Evolutionary conservation across 805 yeast genomes (phyloP).

Genomic region (Wickerhamiella domercqiae): DNA sequence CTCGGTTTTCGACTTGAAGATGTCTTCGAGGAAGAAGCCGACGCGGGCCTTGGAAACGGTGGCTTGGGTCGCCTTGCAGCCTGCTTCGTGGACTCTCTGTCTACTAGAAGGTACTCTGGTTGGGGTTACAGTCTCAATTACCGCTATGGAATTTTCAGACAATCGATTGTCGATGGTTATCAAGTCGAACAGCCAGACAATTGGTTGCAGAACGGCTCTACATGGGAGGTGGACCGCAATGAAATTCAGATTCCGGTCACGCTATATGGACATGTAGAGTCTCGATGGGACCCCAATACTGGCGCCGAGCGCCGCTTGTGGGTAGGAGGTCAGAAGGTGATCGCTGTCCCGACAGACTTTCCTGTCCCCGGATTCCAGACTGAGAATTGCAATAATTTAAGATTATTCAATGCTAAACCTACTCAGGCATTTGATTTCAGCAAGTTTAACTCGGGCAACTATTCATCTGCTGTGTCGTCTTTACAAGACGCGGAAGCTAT

Average conservation of each 20-base stretch:
- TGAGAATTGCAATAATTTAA: slow-evolving; percentile 67
- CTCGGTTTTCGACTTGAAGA: slow-evolving; percentile 84
- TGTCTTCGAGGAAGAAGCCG: slow-evolving; percentile 71
- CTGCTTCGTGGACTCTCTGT: slow-evolving; percentile 77
- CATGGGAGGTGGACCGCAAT: slow-evolving; percentile 82
- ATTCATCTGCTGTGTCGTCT: slow-evolving; percentile 62
- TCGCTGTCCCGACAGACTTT: slow-evolving; percentile 81
- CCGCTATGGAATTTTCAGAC: slow-evolving; percentile 87
- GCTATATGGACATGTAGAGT: slow-evolving; percentile 62
- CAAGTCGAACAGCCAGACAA: slow-evolving; percentile 92
- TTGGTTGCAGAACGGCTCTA: slow-evolving; percentile 78
- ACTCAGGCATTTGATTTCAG: slow-evolving; percentile 82
- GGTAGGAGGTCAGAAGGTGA: slow-evolving; percentile 79
- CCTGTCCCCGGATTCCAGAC: slow-evolving; percentile 83
- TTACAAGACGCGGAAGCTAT: slow-evolving; percentile 86
- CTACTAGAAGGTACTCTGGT: slow-evolving; percentile 76
- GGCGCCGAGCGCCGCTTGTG: slow-evolving; percentile 49
- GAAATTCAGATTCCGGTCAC: slow-evolving; percentile 84
- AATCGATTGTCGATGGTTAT: slow-evolving; percentile 76
- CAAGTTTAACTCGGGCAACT: slow-evolving; percentile 85
- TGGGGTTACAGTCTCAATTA: slow-evolving; percentile 95
- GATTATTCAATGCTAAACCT: slow-evolving; percentile 84
- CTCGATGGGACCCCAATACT: slow-evolving; percentile 28
- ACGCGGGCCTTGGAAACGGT: slow-evolving; percentile 91
- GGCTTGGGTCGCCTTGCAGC: slow-evolving; percentile 92